These are phyloP conservation scores for Yamadazyma jaroonii DNA, from an alignment of 1,139 yeast genomes.

Conservation along the genomic window DNA sequence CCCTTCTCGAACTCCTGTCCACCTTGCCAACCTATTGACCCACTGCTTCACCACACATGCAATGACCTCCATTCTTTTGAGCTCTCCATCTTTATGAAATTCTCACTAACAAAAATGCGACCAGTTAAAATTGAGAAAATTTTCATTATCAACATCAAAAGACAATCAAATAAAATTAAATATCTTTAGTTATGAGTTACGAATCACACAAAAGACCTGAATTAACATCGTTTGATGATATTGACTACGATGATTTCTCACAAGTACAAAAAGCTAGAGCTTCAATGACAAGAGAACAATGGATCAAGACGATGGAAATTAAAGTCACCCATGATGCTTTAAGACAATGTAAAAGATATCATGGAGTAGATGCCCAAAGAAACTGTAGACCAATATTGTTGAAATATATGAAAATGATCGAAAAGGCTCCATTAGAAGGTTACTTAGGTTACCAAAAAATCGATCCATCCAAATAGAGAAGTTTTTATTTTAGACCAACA, in stretches of 20 bases:
- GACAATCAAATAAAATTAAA: conserved; percentile 22
- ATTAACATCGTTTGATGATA: conserved; percentile 79
- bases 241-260: conserved; percentile 65
- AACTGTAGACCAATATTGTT: conserved; percentile 60
- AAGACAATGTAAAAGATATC: conserved; percentile 73
- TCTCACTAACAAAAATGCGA: conserved; percentile 1
- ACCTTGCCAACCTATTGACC: not conserved
- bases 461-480: conserved; percentile 66
- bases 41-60: too few species aligned
- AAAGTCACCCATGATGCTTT: conserved; percentile 71
- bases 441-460: conserved; percentile 81
- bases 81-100: not conserved
- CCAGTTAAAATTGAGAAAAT: conserved; percentile 7
- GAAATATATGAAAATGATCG: conserved; percentile 75
- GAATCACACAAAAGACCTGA: conserved; percentile 64
- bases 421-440: conserved; percentile 65
- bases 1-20: not conserved
- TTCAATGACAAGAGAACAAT: conserved; percentile 77
- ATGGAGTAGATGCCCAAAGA: conserved; percentile 74
- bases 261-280: conserved; percentile 73
- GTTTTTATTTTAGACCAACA: not conserved
- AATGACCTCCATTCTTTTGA: too few species aligned
- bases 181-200: conserved; percentile 17
- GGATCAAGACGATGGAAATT: conserved; percentile 68
- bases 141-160: conserved; percentile 17